Percentiles rank a stretch among this genome's conserved stretches.
These are phyloP conservation scores for Ustilaginoidea virens DNA, from an alignment of 2,329 filamentous ascomycete genomes.

Conservation along the genomic window DNA sequence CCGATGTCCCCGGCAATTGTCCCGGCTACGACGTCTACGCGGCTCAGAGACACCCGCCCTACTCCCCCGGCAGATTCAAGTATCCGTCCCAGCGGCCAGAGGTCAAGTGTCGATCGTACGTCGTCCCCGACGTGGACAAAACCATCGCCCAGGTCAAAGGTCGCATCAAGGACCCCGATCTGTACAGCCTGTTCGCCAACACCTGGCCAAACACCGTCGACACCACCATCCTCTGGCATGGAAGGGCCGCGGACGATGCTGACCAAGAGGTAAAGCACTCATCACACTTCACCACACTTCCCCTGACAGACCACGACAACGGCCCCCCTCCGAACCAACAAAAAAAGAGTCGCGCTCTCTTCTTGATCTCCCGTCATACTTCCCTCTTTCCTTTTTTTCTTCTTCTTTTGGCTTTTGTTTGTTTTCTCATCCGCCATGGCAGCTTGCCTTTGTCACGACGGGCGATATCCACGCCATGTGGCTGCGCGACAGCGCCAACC, in stretches of 20 bases:
- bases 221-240: conserved; percentile 56
- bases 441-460: conserved; percentile 67
- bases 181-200: conserved; percentile 57
- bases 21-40: conserved; percentile 21
- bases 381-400: not conserved
- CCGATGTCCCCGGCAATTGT: conserved; percentile 14
- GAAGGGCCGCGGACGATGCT: conserved; percentile 36
- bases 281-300: too few species aligned
- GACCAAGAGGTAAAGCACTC: conserved; percentile 36
- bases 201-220: conserved; percentile 62
- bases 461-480: conserved; percentile 89
- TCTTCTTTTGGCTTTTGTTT: too few species aligned
- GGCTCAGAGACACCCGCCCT: conserved; percentile 42
- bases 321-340: too few species aligned
- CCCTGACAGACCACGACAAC: not conserved
- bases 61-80: conserved; percentile 58
- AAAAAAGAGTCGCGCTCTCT: too few species aligned
- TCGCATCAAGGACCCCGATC: conserved; percentile 60
- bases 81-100: conserved; percentile 71
- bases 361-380: not conserved
- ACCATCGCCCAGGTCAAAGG: conserved; percentile 53
- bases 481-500: conserved; percentile 76
- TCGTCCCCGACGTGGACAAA: conserved; percentile 59
- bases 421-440: too few species aligned
- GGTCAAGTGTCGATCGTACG: conserved; percentile 65